Percentiles rank a stretch among this genome's conserved stretches.
Evolutionary conservation across 345 rosid genomes (phyloP).

Genomic region (Eucalyptus guilfoylei): DNA sequence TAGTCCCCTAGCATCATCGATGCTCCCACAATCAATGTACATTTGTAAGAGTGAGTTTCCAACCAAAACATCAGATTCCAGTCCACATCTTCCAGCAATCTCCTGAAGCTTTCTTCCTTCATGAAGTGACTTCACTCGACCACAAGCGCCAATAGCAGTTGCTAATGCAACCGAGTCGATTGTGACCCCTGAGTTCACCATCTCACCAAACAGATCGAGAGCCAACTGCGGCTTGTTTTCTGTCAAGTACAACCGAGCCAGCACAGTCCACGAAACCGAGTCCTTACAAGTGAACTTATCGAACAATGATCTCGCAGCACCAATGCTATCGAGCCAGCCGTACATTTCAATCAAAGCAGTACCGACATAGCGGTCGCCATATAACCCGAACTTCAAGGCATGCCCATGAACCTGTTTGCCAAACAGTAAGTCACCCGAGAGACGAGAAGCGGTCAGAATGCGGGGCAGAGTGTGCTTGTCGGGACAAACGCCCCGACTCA

Average conservation of each 20-base stretch:
- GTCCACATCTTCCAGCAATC: conserved; percentile 16
- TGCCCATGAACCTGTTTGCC: conserved; percentile 35
- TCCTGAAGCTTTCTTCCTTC: conserved; percentile 24
- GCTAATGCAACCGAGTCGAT: conserved; percentile 27
- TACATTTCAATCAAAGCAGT: conserved; percentile 33
- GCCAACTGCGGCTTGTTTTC: conserved; percentile 18
- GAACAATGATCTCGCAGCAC: conserved; percentile 21
- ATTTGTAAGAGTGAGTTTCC: conserved; percentile 36
- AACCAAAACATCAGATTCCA: conserved; percentile 32
- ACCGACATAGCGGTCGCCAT: conserved; percentile 17
- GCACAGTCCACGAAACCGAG: conserved; percentile 30
- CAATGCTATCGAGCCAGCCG: conserved; percentile 24
- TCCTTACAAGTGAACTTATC: conserved; percentile 13
- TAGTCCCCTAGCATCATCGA: conserved; percentile 14
- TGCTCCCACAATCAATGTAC: conserved; percentile 24
- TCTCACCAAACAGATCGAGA: conserved; percentile 17
- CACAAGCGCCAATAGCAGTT: conserved; percentile 27
- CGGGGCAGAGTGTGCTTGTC: conserved; percentile 38
- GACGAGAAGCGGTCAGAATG: conserved; percentile 24
- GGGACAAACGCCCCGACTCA: conserved; percentile 26
- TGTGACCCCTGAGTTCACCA: conserved; percentile 7
- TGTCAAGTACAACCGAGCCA: conserved; percentile 21
- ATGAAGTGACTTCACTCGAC: conserved; percentile 14
- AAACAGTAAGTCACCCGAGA: conserved; percentile 2
- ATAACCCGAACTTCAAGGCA: conserved; percentile 24